These are phyloP conservation scores for Decorospora gaudefroyi DNA, from an alignment of 2,329 filamentous ascomycete genomes.

Conservation along the genomic window DNA sequence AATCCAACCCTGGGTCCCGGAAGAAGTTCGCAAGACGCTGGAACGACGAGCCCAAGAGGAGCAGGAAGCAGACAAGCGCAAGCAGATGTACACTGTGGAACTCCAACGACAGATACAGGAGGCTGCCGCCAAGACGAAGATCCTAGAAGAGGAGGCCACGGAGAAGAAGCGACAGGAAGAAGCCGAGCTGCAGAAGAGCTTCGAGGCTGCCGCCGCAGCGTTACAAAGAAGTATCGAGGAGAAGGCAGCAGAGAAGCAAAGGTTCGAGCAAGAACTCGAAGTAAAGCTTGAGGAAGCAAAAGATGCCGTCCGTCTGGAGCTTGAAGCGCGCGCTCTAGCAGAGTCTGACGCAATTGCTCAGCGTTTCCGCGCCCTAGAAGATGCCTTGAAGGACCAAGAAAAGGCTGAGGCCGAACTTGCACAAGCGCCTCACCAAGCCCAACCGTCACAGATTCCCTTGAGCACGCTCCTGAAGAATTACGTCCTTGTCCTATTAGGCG, in stretches of 20 bases:
- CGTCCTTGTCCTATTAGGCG: constrained; percentile 56
- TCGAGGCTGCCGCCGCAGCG: constrained; percentile 34
- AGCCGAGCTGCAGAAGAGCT: constrained; percentile 32
- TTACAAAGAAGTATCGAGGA: constrained; percentile 35
- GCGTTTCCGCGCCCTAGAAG: constrained; percentile 38
- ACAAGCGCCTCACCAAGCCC: not conserved
- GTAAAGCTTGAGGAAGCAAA: constrained; percentile 41
- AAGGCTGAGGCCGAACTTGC: constrained; percentile 8
- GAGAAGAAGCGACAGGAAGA: constrained; percentile 35
- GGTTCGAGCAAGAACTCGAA: constrained; percentile 33
- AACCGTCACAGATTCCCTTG: constrained; percentile 54
- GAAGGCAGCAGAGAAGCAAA: constrained; percentile 35
- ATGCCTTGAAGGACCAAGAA: constrained; percentile 30
- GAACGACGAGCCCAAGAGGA: constrained; percentile 57
- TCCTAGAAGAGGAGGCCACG: constrained; percentile 33
- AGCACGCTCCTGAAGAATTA: constrained; percentile 59
- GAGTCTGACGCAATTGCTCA: constrained; percentile 38
- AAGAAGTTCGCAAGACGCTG: constrained; percentile 63
- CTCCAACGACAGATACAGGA: constrained; percentile 41
- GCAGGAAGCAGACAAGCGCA: constrained; percentile 36
- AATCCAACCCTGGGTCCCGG: constrained; percentile 73
- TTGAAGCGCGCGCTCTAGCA: constrained; percentile 36
- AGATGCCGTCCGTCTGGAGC: constrained; percentile 39
- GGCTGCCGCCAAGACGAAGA: constrained; percentile 37
- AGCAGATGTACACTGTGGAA: constrained; percentile 38